Conservation (phyloP, 148 eudicot species). For the Cornus kousa region DNA sequence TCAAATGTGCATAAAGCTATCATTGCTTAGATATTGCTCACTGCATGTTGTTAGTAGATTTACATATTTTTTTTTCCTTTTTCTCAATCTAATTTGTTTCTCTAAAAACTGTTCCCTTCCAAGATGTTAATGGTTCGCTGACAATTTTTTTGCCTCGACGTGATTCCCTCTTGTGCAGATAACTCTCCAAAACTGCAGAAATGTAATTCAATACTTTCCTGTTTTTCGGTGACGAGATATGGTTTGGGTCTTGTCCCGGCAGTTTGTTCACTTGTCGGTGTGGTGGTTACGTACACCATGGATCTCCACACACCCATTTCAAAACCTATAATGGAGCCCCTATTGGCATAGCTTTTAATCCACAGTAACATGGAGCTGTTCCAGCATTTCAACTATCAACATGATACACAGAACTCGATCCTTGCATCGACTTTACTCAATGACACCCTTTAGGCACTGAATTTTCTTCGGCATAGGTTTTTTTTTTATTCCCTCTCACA, state of each 20-base stretch:
- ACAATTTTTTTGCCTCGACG: too few relatives aligned
- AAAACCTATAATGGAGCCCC: constrained; percentile 43
- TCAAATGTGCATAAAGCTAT: neutral
- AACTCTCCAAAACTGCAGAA: constrained; percentile 34
- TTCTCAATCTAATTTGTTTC: too few relatives aligned
- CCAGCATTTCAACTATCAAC: neutral
- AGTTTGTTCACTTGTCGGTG: constrained; percentile 53
- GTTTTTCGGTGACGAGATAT: constrained; percentile 51
- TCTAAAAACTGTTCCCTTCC: neutral
- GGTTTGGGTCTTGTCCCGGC: constrained; percentile 79
- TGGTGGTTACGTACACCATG: constrained; percentile 57
- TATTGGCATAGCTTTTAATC: constrained; percentile 39
- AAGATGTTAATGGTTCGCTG: neutral
- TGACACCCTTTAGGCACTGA: neutral
- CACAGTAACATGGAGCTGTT: neutral
- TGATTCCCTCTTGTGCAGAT: constrained; percentile 35
- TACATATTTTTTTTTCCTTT: too few relatives aligned
- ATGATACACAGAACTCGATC: neutral
- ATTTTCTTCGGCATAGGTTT: neutral
- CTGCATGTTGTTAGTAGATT: too few relatives aligned
- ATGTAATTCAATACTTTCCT: constrained; percentile 20
- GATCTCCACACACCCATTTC: constrained; percentile 38
- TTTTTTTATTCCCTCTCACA: neutral
- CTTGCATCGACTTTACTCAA: neutral
- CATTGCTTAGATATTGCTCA: neutral